These are phyloP conservation scores for Hanseniaspora uvarum DNA, from an alignment of 1,139 yeast genomes.

Conservation along the genomic window DNA sequence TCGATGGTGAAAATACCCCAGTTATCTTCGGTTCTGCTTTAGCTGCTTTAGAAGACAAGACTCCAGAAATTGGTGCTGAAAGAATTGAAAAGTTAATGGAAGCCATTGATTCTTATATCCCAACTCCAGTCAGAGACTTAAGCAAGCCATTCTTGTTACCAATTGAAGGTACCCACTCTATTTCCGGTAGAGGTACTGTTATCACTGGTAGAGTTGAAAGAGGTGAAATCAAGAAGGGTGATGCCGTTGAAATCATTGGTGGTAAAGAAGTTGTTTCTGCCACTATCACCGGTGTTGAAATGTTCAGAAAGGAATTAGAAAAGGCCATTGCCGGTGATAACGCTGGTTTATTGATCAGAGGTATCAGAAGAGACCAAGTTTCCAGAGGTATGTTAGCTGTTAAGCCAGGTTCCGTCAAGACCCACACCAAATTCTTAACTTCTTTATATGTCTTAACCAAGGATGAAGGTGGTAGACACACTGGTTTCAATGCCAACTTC, in stretches of 20 bases:
- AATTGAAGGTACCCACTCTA: conserved; percentile 92
- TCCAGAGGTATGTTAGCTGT: conserved; percentile 97
- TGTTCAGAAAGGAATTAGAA: conserved; percentile 98
- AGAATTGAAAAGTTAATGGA: conserved; percentile 75
- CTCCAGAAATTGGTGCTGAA: conserved; percentile 86
- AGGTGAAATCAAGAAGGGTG: conserved; percentile 94
- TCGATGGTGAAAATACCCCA: conserved; percentile 97
- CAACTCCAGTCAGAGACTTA: conserved; percentile 92
- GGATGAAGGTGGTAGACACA: conserved; percentile 99
- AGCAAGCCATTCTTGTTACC: conserved; percentile 97
- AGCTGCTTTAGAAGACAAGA: conserved; percentile 80
- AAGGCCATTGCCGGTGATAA: conserved; percentile 98
- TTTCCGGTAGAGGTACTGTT: conserved; percentile 99
- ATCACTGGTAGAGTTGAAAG: conserved; percentile 99
- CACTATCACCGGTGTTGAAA: conserved; percentile 95
- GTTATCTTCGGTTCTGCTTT: conserved; percentile 98
- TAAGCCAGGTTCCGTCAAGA: conserved; percentile 83
- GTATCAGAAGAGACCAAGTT: conserved; percentile 94
- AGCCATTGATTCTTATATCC: conserved; percentile 89
- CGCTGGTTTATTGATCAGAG: conserved; percentile 95
- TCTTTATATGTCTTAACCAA: conserved; percentile 84
- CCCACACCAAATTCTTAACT: conserved; percentile 89
- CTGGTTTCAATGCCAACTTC: conserved; percentile 93
- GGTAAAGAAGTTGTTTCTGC: conserved; percentile 81
- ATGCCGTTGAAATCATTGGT: conserved; percentile 95